Evolutionary conservation across 805 yeast species (phyloP), one percentile per base, ranked within the genome.

Genomic region (Candida endomychidarum): DNA sequence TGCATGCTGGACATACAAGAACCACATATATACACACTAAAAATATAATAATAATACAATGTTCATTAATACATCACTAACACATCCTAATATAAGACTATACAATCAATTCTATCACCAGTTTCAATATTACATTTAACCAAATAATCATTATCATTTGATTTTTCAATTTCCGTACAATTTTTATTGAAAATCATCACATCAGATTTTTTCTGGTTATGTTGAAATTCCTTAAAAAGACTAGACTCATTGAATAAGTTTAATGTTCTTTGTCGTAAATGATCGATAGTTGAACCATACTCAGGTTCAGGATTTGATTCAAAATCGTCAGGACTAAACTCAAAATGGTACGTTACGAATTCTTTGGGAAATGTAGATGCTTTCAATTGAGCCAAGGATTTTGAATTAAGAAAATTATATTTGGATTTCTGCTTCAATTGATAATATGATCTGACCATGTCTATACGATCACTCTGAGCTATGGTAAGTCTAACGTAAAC

Each of bases 301-400:
- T 78, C 90, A 4, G 81, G 83, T 41, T 85, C 58, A 5, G 61
- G 77, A 45, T 75, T 75, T 49, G 61, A 57, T 45, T 78, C 79
- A 54, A 78, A 86, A 51, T 86, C 95, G 50, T 83, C 90, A 0
- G 95, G 93, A 21, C 86, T 78, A 59, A 86, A 86, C 55, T 86
- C 95, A 49, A 84, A 72, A 57, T 84, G 85, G 55, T 81, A 86
- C 18, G 65, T 67, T 22, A 83, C 54, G 39, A 40, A 59, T n/a
- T 50, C 41, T 37, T 52, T 38, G 8, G 47, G 43, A 41, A 62
- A 61, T 4, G 57, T 37, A 3, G 44, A 42, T 12, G 37, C 22
- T 11, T 54, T 50, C 15, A 47, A 15, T 14, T 51, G 39, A 16
- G 51, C 45, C 30, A 54, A 39, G 20, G 38, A 46, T 34, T 45